Conservation (phyloP, 202 grass and related monocot species). For the Cymbopogon flexuosus region DNA sequence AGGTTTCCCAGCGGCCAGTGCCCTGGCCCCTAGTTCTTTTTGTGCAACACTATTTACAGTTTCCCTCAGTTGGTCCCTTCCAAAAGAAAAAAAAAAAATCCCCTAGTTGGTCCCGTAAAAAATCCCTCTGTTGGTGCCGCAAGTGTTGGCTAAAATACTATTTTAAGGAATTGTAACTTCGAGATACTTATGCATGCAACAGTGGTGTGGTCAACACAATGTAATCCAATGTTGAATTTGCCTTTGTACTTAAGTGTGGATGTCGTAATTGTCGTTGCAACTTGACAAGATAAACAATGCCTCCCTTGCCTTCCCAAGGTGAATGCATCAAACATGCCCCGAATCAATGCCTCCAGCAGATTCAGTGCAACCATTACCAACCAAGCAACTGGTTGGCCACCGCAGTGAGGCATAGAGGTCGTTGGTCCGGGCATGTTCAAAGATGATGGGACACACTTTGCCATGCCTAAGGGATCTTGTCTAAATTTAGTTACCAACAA, state of each 20-base stretch:
- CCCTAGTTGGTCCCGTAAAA: too few relatives aligned
- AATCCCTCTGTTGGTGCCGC: too few relatives aligned
- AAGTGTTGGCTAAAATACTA: too few relatives aligned
- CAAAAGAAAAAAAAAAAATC: too few relatives aligned
- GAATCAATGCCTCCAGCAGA: neutral
- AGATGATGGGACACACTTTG: neutral
- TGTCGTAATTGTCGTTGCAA: neutral
- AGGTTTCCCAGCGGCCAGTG: too few relatives aligned
- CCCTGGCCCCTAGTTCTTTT: too few relatives aligned
- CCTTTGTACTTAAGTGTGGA: neutral
- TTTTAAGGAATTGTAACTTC: too few relatives aligned
- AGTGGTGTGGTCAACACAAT: neutral
- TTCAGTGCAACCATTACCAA: neutral
- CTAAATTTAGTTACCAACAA: neutral
- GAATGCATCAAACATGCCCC: neutral
- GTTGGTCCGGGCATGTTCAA: neutral
- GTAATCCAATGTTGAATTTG: neutral
- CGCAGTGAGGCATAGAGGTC: neutral
- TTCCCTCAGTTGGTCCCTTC: too few relatives aligned
- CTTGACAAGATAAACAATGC: neutral
- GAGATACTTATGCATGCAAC: too few relatives aligned
- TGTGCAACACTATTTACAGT: too few relatives aligned
- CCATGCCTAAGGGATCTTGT: neutral
- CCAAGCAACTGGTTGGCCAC: neutral
- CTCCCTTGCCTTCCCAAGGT: neutral